Evolutionary conservation across 2,329 filamentous ascomycete species (phyloP), one percentile per base, ranked within the genome.

Genomic region (Penicillium sp.): DNA sequence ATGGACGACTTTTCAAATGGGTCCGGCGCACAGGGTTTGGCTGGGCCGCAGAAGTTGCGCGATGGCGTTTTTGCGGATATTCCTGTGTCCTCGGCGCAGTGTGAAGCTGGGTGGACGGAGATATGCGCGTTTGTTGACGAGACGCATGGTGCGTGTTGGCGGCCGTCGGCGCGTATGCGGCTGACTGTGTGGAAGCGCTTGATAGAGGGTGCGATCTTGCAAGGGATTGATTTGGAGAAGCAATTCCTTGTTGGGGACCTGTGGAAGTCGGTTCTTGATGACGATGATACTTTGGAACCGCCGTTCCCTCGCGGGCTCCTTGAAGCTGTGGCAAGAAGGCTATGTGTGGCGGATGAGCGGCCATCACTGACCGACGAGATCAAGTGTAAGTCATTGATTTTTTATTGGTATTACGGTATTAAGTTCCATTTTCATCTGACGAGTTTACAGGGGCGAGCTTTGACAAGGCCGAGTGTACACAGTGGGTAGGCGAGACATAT

Each of bases 81-180:
- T 4, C 84, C 84, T 2, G 70, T 85, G 19, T 85, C 83, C 18
- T 66, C 78, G 16, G 76, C 67, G 6, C 79, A 86, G 66, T 86
- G 83, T 62, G 75, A 81, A 58, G 60, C 61, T 9, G 82, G 71
- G 2, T 87, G 83, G 83, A 69, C 66, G 39, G 77, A 81, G 41
- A 63, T 85, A 13, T 79, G 82, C 65, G 84, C 81, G 33, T 87
- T 86, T 70, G 80, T 85, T 58, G 68, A 75, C 59, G 66, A 68
- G 2, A 72, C 60, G 27, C 47, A 57, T 7, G 55, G 58, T 37
- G 60, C 41, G 52, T 79, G 76, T 39, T 81, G 78, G 68, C 73
- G 77, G 14, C 84, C 84, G 2, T 82, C 81, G 50, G 76, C 78
- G n/a, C 73, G 70, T 19, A 77, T 77, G 37, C 78, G 81, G 44